Evolutionary conservation across 2,329 filamentous ascomycete species (phyloP).

Genomic region (Tetracladium maxilliforme): DNA sequence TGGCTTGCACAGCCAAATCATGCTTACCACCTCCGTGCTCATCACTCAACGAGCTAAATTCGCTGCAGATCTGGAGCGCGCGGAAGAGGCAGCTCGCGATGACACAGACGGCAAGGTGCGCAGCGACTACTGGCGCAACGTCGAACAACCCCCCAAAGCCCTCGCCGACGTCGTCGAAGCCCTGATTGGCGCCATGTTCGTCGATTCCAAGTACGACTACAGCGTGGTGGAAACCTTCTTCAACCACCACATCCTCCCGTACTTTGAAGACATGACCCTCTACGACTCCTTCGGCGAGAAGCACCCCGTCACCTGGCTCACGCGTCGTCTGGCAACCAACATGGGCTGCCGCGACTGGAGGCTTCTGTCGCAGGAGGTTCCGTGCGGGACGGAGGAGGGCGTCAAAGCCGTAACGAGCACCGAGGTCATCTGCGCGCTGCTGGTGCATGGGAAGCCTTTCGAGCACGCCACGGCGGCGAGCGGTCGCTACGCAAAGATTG

Average conservation of each 20-base stretch:
- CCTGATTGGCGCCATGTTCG: constrained; percentile 79
- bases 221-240: constrained; percentile 64
- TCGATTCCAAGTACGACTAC: constrained; percentile 76
- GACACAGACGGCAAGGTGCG: constrained; percentile 24
- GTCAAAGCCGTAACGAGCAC: constrained; percentile 18
- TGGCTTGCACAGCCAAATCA: constrained; percentile 61
- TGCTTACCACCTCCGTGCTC: constrained; percentile 31
- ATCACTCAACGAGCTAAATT: background rate
- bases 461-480: constrained; percentile 46
- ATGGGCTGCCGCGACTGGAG: constrained; percentile 50
- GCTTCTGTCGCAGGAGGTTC: constrained; percentile 27
- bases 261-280: constrained; percentile 72
- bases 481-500: constrained; percentile 58
- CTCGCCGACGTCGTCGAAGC: constrained; percentile 83
- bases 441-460: constrained; percentile 61
- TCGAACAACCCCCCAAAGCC: constrained; percentile 51
- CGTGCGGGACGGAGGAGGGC: too few relatives aligned
- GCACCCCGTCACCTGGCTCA: constrained; percentile 67
- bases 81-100: constrained; percentile 13
- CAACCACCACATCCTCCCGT: constrained; percentile 54
- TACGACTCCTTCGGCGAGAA: constrained; percentile 81
- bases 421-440: constrained; percentile 54
- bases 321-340: constrained; percentile 44
- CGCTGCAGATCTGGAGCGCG: too few relatives aligned
- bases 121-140: constrained; percentile 55